phyloP scores from a whole-genome alignment of 768 basidiomycete genomes.

The Amanita pseudoporphyria region DNA sequence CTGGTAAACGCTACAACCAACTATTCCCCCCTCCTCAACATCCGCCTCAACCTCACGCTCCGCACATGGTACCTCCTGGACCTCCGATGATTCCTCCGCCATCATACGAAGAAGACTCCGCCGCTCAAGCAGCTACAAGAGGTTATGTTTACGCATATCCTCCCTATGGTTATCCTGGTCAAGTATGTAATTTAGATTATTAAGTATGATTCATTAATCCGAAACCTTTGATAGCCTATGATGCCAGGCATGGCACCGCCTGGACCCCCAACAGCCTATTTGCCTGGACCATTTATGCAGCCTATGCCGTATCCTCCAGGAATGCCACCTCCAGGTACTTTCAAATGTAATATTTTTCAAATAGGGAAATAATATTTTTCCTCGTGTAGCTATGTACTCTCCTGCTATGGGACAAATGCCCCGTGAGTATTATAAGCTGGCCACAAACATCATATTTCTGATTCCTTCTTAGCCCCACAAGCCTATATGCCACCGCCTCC shows the following conservation, averaged over 20 bases:
- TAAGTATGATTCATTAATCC: background rate
- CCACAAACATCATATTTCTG: constrained; percentile 3
- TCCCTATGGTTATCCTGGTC: constrained; percentile 68
- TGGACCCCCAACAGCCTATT: constrained; percentile 68
- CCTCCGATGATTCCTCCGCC: constrained; percentile 66
- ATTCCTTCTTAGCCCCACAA: constrained; percentile 44
- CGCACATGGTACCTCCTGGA: constrained; percentile 57
- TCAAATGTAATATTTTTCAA: background rate
- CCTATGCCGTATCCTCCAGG: constrained; percentile 75
- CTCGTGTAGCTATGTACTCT: constrained; percentile 65
- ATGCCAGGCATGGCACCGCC: constrained; percentile 81
- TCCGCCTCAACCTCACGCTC: constrained; percentile 53
- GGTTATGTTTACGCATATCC: constrained; percentile 69
- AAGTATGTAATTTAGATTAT: constrained; percentile 34
- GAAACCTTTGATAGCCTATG: constrained; percentile 44
- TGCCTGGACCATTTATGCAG: constrained; percentile 76
- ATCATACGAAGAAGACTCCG: constrained; percentile 71
- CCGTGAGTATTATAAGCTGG: constrained; percentile 39
- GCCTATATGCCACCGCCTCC: constrained; percentile 77
- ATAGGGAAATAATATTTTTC: constrained; percentile 2
- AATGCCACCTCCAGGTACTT: constrained; percentile 66
- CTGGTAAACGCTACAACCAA: constrained; percentile 74
- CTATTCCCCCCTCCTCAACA: constrained; percentile 64
- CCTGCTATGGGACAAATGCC: constrained; percentile 85
- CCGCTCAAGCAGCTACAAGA: constrained; percentile 46